Evolutionary conservation across 805 yeast genomes (phyloP).

Genomic region (Clavispora carvajalis): DNA sequence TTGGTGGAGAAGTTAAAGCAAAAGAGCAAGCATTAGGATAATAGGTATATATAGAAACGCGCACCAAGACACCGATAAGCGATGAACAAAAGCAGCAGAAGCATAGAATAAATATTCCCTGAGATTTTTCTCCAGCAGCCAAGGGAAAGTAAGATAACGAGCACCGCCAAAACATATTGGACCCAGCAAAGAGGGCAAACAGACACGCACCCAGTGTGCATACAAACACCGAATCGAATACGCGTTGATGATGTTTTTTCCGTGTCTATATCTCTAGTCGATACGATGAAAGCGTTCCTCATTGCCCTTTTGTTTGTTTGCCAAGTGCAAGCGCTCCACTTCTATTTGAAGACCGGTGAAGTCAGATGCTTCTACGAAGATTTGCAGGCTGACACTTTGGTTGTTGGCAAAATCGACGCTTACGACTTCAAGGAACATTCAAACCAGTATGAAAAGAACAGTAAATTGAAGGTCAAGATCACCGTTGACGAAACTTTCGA

Average conservation of each 20-base stretch:
- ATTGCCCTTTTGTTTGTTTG: constrained; percentile 8
- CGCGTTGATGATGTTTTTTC: constrained; percentile 3
- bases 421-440: constrained; percentile 50
- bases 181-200: too few species aligned
- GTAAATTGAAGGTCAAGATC: constrained; percentile 56
- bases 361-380: constrained; percentile 82
- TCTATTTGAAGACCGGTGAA: constrained; percentile 72
- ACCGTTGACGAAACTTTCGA: constrained; percentile 56
- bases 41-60: not conserved
- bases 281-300: constrained; percentile 6
- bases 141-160: too few species aligned
- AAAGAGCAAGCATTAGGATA: constrained; percentile 19
- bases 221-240: not conserved
- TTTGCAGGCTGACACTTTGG: constrained; percentile 68
- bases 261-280: constrained; percentile 1
- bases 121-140: too few species aligned
- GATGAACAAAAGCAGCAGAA: not conserved
- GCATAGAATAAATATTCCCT: not conserved
- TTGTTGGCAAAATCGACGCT: constrained; percentile 71
- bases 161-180: too few species aligned
- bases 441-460: constrained; percentile 45
- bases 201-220: not conserved
- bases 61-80: not conserved
- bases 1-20: constrained; percentile 50
- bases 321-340: constrained; percentile 52